Evolutionary conservation across 2,329 filamentous ascomycete species (phyloP), one percentile per base, ranked within the genome.

Genomic region (Penicillium psychrosexuale): DNA sequence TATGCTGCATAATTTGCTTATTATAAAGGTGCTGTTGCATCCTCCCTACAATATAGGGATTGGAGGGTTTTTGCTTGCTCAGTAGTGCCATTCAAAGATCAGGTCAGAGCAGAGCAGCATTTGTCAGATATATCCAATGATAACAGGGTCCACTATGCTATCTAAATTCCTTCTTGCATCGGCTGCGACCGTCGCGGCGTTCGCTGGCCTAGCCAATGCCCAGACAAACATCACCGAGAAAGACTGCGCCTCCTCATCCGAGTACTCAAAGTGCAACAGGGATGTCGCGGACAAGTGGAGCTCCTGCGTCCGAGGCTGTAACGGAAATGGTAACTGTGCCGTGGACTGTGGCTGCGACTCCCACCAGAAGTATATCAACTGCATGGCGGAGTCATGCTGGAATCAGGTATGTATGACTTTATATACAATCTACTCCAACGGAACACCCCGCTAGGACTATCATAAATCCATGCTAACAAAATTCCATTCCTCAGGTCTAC

Each of bases 371-470:
- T 67, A 67, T 59, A 63, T 70, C 55, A 73, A 75, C 51, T 74
- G 72, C 64, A 74, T 74, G 64, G 67, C 71, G 2, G 59, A 69
- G 27, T 61, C 63, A 22, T 75, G 72, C 62, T 75, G 73, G 73
- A 75, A 75, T 54, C 65, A 69, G 53, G 68, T 71, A 61, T n/a
- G 68, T 71, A 61, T n/a, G 51, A 12, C 11, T 22, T 12, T 19
- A 40, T 42, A 36, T 36, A 15, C 31, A 4, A 8, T 2, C 15
- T 6, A 2, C 5, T n/a, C 5, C 5, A 13, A 24, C 8, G 1
- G 27, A 13, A 43, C 9, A 28, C 6, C 5, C 6, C 0, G 12
- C 12, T 0, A 30, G 8, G n/a, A 19, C 9, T n/a, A 42, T 11
- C 8, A 40, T 8, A n/a, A 11, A 5, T 13, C 13, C 5, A 24